A percentile compares a stretch with the other conserved stretches of the same genome.
phyloP scores from a whole-genome alignment of 2,329 filamentous ascomycete species.

The Talaromyces atroroseus region DNA sequence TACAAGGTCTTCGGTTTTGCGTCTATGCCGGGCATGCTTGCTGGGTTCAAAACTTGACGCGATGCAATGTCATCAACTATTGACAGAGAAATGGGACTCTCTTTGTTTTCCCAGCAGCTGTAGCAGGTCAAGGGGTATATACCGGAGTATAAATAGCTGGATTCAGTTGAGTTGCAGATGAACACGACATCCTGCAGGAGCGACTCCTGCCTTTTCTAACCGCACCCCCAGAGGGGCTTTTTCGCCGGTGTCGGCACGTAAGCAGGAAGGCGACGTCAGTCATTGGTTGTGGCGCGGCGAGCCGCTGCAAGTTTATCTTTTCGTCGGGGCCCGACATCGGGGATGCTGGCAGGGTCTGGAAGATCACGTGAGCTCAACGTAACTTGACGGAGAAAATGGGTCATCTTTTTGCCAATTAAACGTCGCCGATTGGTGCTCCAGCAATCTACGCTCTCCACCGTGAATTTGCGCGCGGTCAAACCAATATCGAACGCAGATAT shows the following conservation, averaged over 20 bases:
- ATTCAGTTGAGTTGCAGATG: neutral
- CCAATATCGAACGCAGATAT: neutral
- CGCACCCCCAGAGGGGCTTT: slow-evolving; percentile 8
- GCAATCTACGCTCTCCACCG: neutral
- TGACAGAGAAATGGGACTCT: neutral
- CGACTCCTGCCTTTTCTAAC: slow-evolving; percentile 11
- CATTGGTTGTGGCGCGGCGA: slow-evolving; percentile 5
- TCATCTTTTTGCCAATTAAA: neutral
- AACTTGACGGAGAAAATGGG: neutral
- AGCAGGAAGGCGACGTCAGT: neutral
- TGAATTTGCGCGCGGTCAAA: neutral
- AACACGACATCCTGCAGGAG: slow-evolving; percentile 5
- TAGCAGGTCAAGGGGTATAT: neutral
- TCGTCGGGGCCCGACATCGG: slow-evolving; percentile 9
- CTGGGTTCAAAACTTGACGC: neutral
- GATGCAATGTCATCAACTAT: neutral
- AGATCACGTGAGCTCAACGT: neutral
- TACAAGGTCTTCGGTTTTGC: slow-evolving; percentile 78
- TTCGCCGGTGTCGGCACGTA: slow-evolving; percentile 12
- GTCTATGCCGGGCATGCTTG: slow-evolving; percentile 66
- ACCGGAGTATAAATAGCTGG: neutral
- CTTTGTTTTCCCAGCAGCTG: neutral
- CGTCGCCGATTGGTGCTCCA: neutral
- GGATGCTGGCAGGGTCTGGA: neutral
- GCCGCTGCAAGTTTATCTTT: neutral